A percentile compares a stretch with the other conserved stretches of the same genome.
Evolutionary conservation across 768 basidiomycete species (phyloP).

Genomic region (Boletus rufocinnamomeus): DNA sequence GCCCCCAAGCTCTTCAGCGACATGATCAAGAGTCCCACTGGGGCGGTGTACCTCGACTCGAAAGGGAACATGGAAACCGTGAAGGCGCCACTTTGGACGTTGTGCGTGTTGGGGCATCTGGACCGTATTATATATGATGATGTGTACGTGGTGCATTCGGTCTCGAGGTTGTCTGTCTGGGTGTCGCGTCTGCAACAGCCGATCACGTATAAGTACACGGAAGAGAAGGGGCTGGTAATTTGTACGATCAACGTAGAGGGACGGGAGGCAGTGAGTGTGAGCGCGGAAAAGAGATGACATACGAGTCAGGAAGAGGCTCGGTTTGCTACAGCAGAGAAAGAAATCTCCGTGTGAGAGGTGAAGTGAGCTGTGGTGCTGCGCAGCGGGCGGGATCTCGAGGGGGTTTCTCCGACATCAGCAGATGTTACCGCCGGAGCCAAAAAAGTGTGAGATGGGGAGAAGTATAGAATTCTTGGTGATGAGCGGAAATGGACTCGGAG

Average conservation of each 20-base stretch:
- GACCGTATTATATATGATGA: slow-evolving; percentile 66
- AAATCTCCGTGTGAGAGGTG: slow-evolving; percentile 47
- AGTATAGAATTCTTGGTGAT: too few species aligned
- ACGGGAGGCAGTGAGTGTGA: slow-evolving; percentile 36
- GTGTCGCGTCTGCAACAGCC: slow-evolving; percentile 47
- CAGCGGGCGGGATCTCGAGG: not conserved
- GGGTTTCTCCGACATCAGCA: too few species aligned
- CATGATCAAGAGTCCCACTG: slow-evolving; percentile 74
- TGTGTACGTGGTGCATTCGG: slow-evolving; percentile 71
- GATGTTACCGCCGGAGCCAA: too few species aligned
- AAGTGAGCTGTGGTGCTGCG: not conserved
- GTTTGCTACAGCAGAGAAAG: slow-evolving; percentile 64
- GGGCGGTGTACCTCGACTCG: slow-evolving; percentile 75
- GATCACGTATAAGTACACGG: slow-evolving; percentile 45
- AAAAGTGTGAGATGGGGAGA: too few species aligned
- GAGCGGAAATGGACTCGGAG: too few species aligned
- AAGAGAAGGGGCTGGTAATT: slow-evolving; percentile 48
- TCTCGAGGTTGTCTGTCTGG: slow-evolving; percentile 68
- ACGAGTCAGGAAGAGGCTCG: slow-evolving; percentile 65
- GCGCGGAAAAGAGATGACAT: slow-evolving; percentile 51
- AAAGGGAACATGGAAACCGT: slow-evolving; percentile 54
- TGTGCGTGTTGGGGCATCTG: slow-evolving; percentile 60
- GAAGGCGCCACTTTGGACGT: slow-evolving; percentile 44
- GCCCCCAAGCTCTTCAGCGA: slow-evolving; percentile 81
- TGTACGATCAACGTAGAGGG: slow-evolving; percentile 55